Evolutionary conservation across 139 green algal species (phyloP).

Genomic region (Coelastrella sp.): DNA sequence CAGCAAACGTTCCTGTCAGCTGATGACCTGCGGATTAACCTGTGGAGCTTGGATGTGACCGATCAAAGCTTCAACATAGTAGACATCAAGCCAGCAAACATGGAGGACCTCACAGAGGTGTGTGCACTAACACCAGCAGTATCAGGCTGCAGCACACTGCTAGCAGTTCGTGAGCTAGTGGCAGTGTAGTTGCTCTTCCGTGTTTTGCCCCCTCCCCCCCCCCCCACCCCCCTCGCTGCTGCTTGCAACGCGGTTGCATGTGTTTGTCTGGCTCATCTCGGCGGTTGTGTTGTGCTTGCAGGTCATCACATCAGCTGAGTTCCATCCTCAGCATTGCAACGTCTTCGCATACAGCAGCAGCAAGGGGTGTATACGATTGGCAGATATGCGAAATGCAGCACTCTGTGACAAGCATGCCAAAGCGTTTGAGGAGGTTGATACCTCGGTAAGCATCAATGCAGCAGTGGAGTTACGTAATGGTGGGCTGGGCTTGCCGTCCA

Average conservation of each 20-base stretch:
- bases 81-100: conserved; percentile 99
- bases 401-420: conserved; percentile 93
- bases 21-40: conserved; percentile 95
- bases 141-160: background rate
- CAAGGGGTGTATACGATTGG: conserved; percentile 96
- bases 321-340: conserved; percentile 93
- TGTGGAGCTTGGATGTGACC: conserved; percentile 97
- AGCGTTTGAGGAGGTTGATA: conserved; percentile 84
- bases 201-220: no score
- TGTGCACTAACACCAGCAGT: background rate
- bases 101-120: conserved; percentile 99
- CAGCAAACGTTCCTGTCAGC: conserved; percentile 97
- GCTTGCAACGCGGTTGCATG: no score
- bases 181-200: no score
- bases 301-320: conserved; percentile 97
- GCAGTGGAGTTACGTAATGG: no score
- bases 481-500: no score
- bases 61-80: conserved; percentile 98
- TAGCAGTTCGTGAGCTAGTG: background rate
- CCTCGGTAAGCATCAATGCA: conserved; percentile 50
- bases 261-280: no score
- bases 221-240: no score
- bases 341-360: conserved; percentile 94
- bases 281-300: conserved; percentile 53
- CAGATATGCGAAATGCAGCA: conserved; percentile 92